phyloP scores from a whole-genome alignment of 768 basidiomycete species.

The Mycena vitilis region DNA sequence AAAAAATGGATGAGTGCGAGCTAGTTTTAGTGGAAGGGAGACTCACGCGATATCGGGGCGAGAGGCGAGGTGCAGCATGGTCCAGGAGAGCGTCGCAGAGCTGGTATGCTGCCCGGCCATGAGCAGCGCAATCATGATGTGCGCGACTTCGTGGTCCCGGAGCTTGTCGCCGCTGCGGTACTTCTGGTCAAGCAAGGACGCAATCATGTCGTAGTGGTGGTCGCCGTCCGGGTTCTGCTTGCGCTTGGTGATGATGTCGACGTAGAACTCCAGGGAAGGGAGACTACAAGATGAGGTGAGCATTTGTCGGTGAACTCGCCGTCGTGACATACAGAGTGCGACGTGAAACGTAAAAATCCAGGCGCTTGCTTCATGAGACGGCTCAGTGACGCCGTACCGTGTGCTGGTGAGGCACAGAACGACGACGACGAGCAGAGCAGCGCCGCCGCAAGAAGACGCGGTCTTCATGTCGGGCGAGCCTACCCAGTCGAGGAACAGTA shows the following conservation, averaged over 20 bases:
- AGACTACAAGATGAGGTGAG: no score
- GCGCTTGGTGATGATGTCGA: slow-evolving; percentile 84
- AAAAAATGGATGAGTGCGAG: slow-evolving; percentile 1
- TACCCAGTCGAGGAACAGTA: no score
- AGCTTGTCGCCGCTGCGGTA: slow-evolving; percentile 86
- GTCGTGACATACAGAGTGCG: no score
- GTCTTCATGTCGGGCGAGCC: no score
- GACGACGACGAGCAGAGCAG: no score
- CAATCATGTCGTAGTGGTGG: slow-evolving; percentile 92
- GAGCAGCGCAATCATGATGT: slow-evolving; percentile 98
- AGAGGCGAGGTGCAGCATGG: slow-evolving; percentile 86
- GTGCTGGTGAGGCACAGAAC: no score
- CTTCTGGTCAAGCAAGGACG: slow-evolving; percentile 82
- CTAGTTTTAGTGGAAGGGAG: not conserved
- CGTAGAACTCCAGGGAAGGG: slow-evolving; percentile 95
- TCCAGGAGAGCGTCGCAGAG: slow-evolving; percentile 92
- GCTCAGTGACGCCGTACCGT: no score
- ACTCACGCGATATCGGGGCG: slow-evolving; percentile 81
- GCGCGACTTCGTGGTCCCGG: slow-evolving; percentile 92
- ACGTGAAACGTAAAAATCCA: no score
- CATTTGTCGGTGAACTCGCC: no score
- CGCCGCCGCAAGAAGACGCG: no score
- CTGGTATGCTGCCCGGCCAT: slow-evolving; percentile 99
- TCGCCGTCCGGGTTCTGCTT: slow-evolving; percentile 61
- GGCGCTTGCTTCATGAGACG: no score